phyloP scores from a whole-genome alignment of 2,329 filamentous ascomycete genomes.

The Pleurostoma richardsiae region DNA sequence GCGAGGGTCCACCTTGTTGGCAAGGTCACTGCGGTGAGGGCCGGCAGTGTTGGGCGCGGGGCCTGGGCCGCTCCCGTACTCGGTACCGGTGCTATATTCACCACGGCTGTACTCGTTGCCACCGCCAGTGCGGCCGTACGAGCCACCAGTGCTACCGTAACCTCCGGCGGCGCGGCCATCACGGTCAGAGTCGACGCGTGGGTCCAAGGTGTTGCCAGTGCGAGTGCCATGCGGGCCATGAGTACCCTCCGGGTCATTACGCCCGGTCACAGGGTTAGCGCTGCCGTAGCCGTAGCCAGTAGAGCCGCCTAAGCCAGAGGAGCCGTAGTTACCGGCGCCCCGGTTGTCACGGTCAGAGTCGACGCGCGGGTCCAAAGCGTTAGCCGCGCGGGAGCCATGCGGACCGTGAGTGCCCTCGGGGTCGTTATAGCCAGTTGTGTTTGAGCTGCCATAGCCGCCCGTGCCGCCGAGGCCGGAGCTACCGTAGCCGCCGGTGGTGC shows the following conservation, averaged over 20 bases:
- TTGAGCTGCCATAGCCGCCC: slow-evolving; percentile 2
- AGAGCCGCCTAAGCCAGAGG: slow-evolving; percentile 11
- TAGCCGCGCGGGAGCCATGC: slow-evolving; percentile 35
- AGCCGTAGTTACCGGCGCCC: slow-evolving; percentile 21
- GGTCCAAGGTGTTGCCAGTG: slow-evolving; percentile 29
- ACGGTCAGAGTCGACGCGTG: slow-evolving; percentile 30
- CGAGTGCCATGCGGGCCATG: slow-evolving; percentile 26
- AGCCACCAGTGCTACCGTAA: slow-evolving; percentile 6
- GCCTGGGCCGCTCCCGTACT: slow-evolving; percentile 17
- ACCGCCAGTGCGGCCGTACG: too few relatives aligned
- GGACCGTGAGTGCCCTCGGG: slow-evolving; percentile 30
- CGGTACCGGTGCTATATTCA: background rate
- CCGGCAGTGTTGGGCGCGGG: slow-evolving; percentile 40
- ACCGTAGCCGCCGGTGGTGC: slow-evolving; percentile 17
- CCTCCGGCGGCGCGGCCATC: slow-evolving; percentile 17
- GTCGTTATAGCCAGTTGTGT: slow-evolving; percentile 19
- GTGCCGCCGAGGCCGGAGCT: slow-evolving; percentile 12
- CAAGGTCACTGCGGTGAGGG: slow-evolving; percentile 45
- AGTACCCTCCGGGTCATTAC: slow-evolving; percentile 21
- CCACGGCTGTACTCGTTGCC: too few relatives aligned
- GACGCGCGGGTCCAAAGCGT: slow-evolving; percentile 45
- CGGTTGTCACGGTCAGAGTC: slow-evolving; percentile 42
- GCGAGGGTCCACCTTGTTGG: slow-evolving; percentile 51
- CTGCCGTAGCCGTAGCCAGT: slow-evolving; percentile 11
- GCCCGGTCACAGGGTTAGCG: slow-evolving; percentile 16